phyloP scores from a whole-genome alignment of 176 grass and related monocot species.

The Alopecurus myosuroides region DNA sequence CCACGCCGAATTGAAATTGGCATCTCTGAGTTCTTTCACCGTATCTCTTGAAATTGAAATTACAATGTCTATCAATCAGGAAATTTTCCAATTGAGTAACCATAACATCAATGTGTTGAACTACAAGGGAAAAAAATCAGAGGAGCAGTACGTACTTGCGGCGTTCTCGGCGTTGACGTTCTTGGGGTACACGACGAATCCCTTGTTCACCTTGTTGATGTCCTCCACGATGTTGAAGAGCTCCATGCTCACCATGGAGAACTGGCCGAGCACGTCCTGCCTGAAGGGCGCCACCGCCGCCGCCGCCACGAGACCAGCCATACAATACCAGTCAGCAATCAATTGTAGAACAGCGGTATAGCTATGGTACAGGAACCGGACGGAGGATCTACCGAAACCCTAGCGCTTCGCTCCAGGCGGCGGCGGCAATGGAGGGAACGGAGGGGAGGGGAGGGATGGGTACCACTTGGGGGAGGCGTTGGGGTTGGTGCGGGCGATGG shows the following conservation, averaged over 20 bases:
- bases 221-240: slow-evolving; percentile 98
- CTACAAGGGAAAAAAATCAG: background rate
- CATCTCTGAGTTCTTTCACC: background rate
- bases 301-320: background rate
- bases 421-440: background rate
- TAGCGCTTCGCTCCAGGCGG: slow-evolving; percentile 1
- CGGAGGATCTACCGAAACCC: slow-evolving; percentile 11
- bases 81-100: background rate
- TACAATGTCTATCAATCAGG: background rate
- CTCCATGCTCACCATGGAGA: slow-evolving; percentile 96
- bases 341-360: background rate
- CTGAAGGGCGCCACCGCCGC: slow-evolving; percentile 9
- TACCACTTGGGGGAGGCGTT: slow-evolving; percentile 71
- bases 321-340: background rate
- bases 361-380: background rate
- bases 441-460: background rate
- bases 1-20: background rate
- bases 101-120: background rate
- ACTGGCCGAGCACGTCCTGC: slow-evolving; percentile 92
- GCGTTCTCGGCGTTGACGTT: slow-evolving; percentile 96
- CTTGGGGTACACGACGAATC: slow-evolving; percentile 74
- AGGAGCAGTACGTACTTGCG: slow-evolving; percentile 37
- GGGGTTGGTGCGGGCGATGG: slow-evolving; percentile 55
- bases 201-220: slow-evolving; percentile 96
- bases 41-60: background rate